Conservation (phyloP, 2,329 filamentous ascomycete genomes). For the Lachnellula cervina region DNA sequence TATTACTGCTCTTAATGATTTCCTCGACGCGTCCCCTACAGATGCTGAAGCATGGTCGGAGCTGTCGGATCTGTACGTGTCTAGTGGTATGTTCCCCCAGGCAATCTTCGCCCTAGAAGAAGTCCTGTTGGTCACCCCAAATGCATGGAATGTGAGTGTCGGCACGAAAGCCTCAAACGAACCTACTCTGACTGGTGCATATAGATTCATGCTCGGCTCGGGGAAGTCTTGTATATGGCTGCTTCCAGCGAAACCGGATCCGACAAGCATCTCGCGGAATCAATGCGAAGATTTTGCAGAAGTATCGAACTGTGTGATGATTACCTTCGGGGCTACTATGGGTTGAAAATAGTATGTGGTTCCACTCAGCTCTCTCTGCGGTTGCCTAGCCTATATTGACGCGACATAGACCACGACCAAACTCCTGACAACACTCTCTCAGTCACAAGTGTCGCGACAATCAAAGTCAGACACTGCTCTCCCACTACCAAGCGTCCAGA, state of each 20-base stretch:
- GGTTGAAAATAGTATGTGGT: slow-evolving; percentile 67
- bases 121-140: slow-evolving; percentile 77
- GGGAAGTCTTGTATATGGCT: slow-evolving; percentile 75
- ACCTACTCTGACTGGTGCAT: slow-evolving; percentile 12
- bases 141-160: slow-evolving; percentile 83
- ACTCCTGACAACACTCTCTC: slow-evolving; percentile 39
- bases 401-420: slow-evolving; percentile 29
- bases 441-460: slow-evolving; percentile 40
- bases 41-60: slow-evolving; percentile 94
- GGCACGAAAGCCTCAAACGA: background rate
- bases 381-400: slow-evolving; percentile 13
- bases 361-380: background rate
- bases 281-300: slow-evolving; percentile 38
- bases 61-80: slow-evolving; percentile 79
- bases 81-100: slow-evolving; percentile 73
- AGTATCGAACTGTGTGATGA: slow-evolving; percentile 92
- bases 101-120: slow-evolving; percentile 88
- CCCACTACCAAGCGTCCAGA: slow-evolving; percentile 50
- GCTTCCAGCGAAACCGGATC: slow-evolving; percentile 39
- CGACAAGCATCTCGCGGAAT: slow-evolving; percentile 59
- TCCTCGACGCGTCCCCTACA: slow-evolving; percentile 80
- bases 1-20: slow-evolving; percentile 64
- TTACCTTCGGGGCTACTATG: slow-evolving; percentile 89
- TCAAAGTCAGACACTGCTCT: slow-evolving; percentile 42
- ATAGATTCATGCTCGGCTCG: slow-evolving; percentile 80